Percentiles rank a stretch among this genome's conserved stretches.
Conservation (phyloP, 176 grass and related monocot species). For the Cymbopogon citratus region DNA sequence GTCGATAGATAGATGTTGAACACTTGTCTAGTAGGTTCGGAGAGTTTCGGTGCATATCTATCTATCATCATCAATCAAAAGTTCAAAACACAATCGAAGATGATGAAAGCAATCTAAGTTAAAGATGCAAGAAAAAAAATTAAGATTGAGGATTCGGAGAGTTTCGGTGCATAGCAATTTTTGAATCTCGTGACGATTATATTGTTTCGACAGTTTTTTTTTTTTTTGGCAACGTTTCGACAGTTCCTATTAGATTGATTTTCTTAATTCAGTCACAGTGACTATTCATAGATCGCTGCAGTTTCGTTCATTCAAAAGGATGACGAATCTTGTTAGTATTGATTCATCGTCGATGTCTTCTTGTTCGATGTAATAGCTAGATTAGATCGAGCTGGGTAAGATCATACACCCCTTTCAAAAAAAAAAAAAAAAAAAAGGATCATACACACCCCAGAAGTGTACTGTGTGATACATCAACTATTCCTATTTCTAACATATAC, state of each 20-base stretch:
- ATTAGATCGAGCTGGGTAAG: neutral
- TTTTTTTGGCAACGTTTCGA: too few species aligned
- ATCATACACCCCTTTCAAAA: neutral
- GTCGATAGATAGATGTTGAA: neutral
- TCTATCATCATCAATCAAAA: neutral
- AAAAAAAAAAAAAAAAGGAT: neutral
- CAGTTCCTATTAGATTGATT: neutral
- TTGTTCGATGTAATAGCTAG: neutral
- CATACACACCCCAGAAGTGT: neutral
- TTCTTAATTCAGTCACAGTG: neutral
- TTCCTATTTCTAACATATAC: neutral
- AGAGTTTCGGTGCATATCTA: neutral
- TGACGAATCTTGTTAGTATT: neutral
- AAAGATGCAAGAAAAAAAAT: neutral
- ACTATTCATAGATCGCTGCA: neutral
- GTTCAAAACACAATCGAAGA: neutral
- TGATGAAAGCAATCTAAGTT: neutral
- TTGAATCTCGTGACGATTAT: neutral
- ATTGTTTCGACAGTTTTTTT: neutral
- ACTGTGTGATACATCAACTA: neutral
- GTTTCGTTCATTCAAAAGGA: neutral
- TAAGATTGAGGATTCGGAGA: neutral
- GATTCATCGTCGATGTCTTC: neutral
- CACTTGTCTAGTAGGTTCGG: neutral
- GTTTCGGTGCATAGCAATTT: neutral